Evolutionary conservation across 1,284 basidiomycete genomes (phyloP), one percentile per base, ranked within the genome.

Genomic region (Cryptococcus sp.): DNA sequence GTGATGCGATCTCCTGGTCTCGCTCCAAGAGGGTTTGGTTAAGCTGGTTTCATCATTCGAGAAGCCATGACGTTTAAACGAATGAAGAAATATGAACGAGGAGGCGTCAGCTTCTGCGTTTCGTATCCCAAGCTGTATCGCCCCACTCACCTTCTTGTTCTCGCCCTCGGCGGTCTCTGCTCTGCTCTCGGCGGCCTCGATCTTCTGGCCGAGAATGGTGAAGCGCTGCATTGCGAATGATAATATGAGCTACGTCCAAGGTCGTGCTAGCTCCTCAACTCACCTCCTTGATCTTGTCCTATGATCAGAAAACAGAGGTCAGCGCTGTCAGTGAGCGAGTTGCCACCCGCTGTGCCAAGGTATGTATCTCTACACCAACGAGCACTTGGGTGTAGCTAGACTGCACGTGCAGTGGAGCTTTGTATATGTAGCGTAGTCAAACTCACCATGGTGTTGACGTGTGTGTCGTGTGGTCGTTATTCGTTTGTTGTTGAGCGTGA

Each of bases 1-100:
- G 85, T 2, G 94, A 97, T 6, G 82, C 81, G 72, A 93, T 90
- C 75, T 91, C 88, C 78, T 98, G 93, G 35, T 98, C 95, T 74
- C 88, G 89, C 74, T 86, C 83, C 42, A 97, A 85, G 47, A 93
- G 77, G 47, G 83, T 77, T 78, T 93, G 92, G 73, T 95, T 89
- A 65, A 84, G 82, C 71, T 78, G 66, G 7, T 23, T 2, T 50
- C 25, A 20, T 35, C 20, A 10, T 20, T 47, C 46, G 41, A 44
- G 25, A 40, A 19, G 27, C 8, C 17, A 27, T 27, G n/a, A 41
- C 31, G 10, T 35, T 2, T 6, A 22, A 35, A 17, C 6, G 1
- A 23, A 7, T 11, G 19, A 39, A 38, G 31, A 51, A 25, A 20
- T 15, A 22, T 49, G 51, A 10, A 47, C 15, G 23, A 56, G 45